Base-by-base conservation (phyloP, 2,329 filamentous ascomycete genomes). In the Verticillium nonalfalfae region DNA sequence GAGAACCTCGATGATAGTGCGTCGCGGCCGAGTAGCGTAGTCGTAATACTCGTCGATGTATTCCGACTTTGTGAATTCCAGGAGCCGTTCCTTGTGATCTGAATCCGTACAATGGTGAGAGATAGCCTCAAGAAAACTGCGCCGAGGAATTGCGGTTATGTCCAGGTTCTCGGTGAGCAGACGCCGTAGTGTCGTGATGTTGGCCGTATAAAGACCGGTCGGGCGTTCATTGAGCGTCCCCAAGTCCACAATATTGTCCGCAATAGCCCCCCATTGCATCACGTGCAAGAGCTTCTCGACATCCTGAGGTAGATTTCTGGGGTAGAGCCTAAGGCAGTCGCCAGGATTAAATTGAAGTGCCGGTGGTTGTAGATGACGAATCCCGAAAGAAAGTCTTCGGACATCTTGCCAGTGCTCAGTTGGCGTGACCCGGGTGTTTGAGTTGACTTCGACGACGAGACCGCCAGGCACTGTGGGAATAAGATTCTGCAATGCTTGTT, bases 21-120 rank as follows among this genome's bases (percentile, higher is more conserved):
- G 88, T 38, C 93, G 88, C 0, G 94, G 91, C 9, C 95, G 87
- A 0, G 93, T 93, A 1, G 95, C 95, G 72, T 99, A 99, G 75
- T 99, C 94, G 77, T 91, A 98, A 61, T 97, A 88, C 68, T 99
- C 95, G 68, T 98, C 93, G 6, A 94, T 85, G 68, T 89, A 91
- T 56, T 90, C 84, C 0, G 91, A 86, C 68, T 90, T 85, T 1
- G 87, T 88, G 68, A 99, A 95, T 71, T 99, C 95, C 9, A 89
- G 75, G 0, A 99, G 83, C 1, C 94, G 86, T 64, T 95, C 90
- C 67, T 86, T 87, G 69, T 99, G 94, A 68, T 87, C 86, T 2
- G 78, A 72, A 68, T 96, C 85, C 0, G 79, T 75, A 1, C 92
- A 90, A 69, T 93, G 93, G 71, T 92, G 86, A 0, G 89, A 85